Evolutionary conservation across 2,329 filamentous ascomycete genomes (phyloP).

Genomic region (Talaromyces pinophilus): DNA sequence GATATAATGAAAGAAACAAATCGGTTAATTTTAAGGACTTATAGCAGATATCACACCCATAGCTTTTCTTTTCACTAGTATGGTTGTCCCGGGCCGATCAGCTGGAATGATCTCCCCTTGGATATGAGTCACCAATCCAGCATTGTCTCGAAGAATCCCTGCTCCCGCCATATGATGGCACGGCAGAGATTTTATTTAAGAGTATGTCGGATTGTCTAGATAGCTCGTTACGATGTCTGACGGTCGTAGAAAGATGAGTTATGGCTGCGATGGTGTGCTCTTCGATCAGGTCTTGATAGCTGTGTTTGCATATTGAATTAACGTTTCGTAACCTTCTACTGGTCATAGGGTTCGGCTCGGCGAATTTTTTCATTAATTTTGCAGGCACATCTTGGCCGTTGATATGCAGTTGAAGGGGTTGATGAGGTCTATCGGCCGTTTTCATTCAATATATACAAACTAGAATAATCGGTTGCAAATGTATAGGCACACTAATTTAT

Average conservation of each 20-base stretch:
- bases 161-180: neutral
- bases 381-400: conserved; percentile 17
- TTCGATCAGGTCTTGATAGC: conserved; percentile 7
- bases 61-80: neutral
- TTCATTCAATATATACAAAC: neutral
- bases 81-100: conserved; percentile 22
- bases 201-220: neutral
- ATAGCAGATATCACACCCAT: neutral
- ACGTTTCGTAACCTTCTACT: neutral
- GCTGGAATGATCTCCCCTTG: conserved; percentile 30
- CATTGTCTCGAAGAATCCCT: conserved; percentile 5
- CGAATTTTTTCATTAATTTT: neutral
- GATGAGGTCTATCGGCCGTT: neutral
- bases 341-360: neutral
- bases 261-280: neutral
- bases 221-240: conserved; percentile 1
- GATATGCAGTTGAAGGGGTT: conserved; percentile 7
- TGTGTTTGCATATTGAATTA: neutral
- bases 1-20: too few species aligned
- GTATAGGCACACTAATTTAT: too few species aligned
- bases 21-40: neutral
- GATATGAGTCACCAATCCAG: conserved; percentile 18
- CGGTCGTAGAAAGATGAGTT: neutral
- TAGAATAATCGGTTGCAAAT: neutral
- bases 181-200: neutral